Base-by-base conservation (phyloP, 306 rosid species). In the Inga oerstediana region DNA sequence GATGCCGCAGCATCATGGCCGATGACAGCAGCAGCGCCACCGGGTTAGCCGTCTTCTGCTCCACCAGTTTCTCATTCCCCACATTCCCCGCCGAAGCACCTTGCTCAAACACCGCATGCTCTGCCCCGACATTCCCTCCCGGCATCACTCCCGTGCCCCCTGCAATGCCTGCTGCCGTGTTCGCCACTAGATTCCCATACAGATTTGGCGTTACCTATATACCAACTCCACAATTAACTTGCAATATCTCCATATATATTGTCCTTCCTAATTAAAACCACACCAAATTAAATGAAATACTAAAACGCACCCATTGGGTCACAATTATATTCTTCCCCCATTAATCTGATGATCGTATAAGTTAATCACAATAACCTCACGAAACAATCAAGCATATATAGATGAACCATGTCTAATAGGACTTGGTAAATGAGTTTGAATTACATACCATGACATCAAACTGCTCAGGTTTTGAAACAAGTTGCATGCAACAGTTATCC, bases 61-160 rank as follows among this genome's bases (percentile, higher is more conserved):
- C 90, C 81, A 85, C 73, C 30, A 89, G 16, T 54, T 85, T 88
- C 8, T 89, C 92, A 51, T 88, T 92, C 20, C 99, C 99, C 5
- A 95, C 97, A 30, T 95, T 95, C 72, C 98, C 98, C 72, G 99
- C 99, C 9, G 98, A 95, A 79, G 98, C 98, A 48, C 99, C 99
- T 91, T 96, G 98, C 93, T 95, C 98, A 65, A 95, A 95, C 78
- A 93, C 93, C 3, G 98, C 98, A 35, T 88, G 89, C 45, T 93
- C 98, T 48, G 95, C 97, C 78, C 98, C 98, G 54, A 92, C 98
- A 84, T 95, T 95, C 51, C 99, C 99, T 91, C 98, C 99, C 0
- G 98, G 99, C 99, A 95, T 95, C 88, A 95, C 96, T 65, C 99
- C 99, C 6, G 99, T 95, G 84, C 99, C 99, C 81, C 98, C 97